These are phyloP conservation scores for Acanthamoeba divionensis DNA, from an alignment of 208 protist genomes.

Conservation along the genomic window DNA sequence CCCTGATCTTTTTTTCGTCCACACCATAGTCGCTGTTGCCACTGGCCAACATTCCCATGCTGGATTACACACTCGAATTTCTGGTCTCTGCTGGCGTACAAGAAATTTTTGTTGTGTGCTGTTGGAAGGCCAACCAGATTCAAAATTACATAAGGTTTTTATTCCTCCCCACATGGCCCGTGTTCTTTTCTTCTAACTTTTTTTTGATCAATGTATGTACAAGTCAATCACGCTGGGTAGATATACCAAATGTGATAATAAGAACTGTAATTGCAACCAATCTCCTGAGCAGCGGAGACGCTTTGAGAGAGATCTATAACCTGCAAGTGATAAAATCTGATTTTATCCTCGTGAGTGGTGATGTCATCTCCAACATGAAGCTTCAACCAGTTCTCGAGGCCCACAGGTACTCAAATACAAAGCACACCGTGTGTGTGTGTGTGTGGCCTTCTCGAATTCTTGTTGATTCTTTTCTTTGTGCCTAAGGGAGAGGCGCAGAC, in stretches of 20 bases:
- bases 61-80: slow-evolving; percentile 84
- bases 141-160: slow-evolving; percentile 66
- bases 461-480: background rate
- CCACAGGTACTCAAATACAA: slow-evolving; percentile 76
- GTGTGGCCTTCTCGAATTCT: background rate
- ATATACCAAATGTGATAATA: slow-evolving; percentile 19
- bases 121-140: slow-evolving; percentile 68
- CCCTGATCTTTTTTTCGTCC: background rate
- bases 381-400: slow-evolving; percentile 65
- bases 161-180: background rate
- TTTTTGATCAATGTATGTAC: background rate
- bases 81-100: slow-evolving; percentile 73
- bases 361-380: slow-evolving; percentile 79
- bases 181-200: background rate
- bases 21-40: slow-evolving; percentile 70
- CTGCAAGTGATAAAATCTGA: slow-evolving; percentile 70
- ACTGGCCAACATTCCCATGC: slow-evolving; percentile 75
- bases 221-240: slow-evolving; percentile 47
- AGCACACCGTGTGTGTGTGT: background rate
- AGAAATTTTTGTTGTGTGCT: slow-evolving; percentile 77
- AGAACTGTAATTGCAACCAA: background rate
- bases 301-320: slow-evolving; percentile 68
- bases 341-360: slow-evolving; percentile 78
- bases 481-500: background rate
- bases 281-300: slow-evolving; percentile 57